A percentile compares a stretch with the other conserved stretches of the same genome.
phyloP scores from a whole-genome alignment of 2,329 filamentous ascomycete genomes.

The Exophiala calicioides region DNA sequence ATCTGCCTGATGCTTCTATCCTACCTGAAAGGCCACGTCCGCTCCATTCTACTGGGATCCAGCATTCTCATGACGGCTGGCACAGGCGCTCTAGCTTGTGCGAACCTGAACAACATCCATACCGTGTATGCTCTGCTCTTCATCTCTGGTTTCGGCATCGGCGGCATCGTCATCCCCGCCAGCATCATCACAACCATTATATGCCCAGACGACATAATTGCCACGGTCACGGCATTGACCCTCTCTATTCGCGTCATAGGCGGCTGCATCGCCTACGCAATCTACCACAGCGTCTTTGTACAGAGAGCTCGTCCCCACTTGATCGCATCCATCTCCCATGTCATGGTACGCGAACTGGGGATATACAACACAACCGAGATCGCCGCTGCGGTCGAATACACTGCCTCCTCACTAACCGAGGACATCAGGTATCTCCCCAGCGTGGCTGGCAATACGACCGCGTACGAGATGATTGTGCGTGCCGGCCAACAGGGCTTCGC shows the following conservation, averaged over 20 bases:
- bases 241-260: conserved; percentile 70
- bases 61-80: conserved; percentile 66
- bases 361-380: conserved; percentile 54
- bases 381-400: conserved; percentile 54
- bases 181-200: conserved; percentile 70
- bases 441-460: conserved; percentile 50
- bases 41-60: conserved; percentile 60
- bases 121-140: conserved; percentile 60
- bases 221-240: conserved; percentile 67
- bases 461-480: conserved; percentile 54
- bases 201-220: conserved; percentile 68
- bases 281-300: conserved; percentile 56
- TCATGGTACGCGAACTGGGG: conserved; percentile 51
- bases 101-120: conserved; percentile 54
- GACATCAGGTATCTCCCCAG: conserved; percentile 53
- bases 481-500: conserved; percentile 61
- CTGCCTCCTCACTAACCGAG: conserved; percentile 55
- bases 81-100: conserved; percentile 56
- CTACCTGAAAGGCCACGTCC: conserved; percentile 59
- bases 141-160: conserved; percentile 64
- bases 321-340: conserved; percentile 51
- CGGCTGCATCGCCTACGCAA: conserved; percentile 64
- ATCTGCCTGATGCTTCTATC: conserved; percentile 61
- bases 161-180: conserved; percentile 67
- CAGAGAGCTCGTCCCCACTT: conserved; percentile 50